These are phyloP conservation scores for Rubia yunnanensis DNA, from an alignment of 257 asterid genomes.

Conservation along the genomic window DNA sequence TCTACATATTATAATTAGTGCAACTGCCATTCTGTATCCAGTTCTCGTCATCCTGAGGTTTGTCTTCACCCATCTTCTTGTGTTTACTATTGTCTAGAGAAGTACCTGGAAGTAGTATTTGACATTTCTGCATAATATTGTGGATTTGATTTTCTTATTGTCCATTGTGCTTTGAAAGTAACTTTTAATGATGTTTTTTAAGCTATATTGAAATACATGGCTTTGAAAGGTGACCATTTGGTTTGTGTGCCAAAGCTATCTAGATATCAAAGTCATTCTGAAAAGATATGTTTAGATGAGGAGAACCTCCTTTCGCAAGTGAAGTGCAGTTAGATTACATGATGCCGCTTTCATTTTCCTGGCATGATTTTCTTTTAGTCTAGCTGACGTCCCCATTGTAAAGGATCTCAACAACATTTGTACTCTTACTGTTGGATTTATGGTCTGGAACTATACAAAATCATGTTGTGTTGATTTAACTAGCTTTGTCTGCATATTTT, in stretches of 20 bases:
- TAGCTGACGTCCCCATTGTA: neutral
- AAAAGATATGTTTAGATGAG: neutral
- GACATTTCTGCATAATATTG: neutral
- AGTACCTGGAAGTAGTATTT: neutral
- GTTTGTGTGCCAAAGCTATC: neutral
- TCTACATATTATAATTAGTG: slow-evolving; percentile 59
- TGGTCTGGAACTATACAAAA: neutral
- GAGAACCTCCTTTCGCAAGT: neutral
- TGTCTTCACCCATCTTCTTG: slow-evolving; percentile 18
- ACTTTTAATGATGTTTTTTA: neutral
- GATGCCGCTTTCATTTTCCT: neutral
- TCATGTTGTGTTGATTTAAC: neutral
- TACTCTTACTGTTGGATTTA: neutral
- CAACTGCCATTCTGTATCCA: slow-evolving; percentile 69
- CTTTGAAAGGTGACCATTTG: neutral
- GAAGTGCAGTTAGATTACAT: neutral
- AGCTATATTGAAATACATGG: neutral
- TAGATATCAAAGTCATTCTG: neutral
- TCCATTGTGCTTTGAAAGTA: neutral
- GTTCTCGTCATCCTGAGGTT: slow-evolving; percentile 85
- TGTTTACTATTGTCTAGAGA: neutral
- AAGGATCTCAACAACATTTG: neutral
- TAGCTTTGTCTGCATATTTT: neutral
- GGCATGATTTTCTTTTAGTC: neutral
- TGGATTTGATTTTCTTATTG: neutral